Conservation (phyloP, 148 eudicot genomes). For the Oxyria digyna region DNA sequence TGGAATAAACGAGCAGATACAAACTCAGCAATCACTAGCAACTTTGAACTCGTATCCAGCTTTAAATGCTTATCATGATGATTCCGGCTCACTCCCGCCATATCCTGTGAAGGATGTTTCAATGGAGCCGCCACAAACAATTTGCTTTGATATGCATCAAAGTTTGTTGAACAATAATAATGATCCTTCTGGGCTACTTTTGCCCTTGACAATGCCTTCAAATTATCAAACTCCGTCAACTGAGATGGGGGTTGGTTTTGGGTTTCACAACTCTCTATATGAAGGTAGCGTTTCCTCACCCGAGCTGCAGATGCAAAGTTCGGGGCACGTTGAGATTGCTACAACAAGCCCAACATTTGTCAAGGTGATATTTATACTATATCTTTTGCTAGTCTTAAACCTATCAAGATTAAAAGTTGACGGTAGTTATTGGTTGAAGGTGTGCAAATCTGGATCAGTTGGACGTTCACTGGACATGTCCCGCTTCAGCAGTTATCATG, state of each 20-base stretch:
- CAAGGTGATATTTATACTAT: slow-evolving; percentile 37
- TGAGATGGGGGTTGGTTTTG: slow-evolving; percentile 53
- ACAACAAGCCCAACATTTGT: slow-evolving; percentile 50
- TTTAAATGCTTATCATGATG: slow-evolving; percentile 37
- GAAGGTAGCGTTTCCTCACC: slow-evolving; percentile 65
- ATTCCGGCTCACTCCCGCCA: slow-evolving; percentile 49
- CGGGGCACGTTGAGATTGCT: slow-evolving; percentile 63
- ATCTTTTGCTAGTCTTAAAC: not conserved
- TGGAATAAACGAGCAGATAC: slow-evolving; percentile 39
- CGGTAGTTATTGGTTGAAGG: slow-evolving; percentile 23
- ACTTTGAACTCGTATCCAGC: slow-evolving; percentile 40
- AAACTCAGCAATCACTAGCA: slow-evolving; percentile 50
- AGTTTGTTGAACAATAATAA: slow-evolving; percentile 49
- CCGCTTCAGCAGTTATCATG: slow-evolving; percentile 90
- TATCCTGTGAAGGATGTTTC: slow-evolving; percentile 65
- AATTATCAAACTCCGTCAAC: slow-evolving; percentile 29
- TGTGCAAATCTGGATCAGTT: slow-evolving; percentile 81
- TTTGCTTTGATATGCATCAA: slow-evolving; percentile 59
- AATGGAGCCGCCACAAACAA: slow-evolving; percentile 44
- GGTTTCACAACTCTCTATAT: slow-evolving; percentile 54
- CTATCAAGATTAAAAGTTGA: not conserved
- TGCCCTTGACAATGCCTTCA: slow-evolving; percentile 72
- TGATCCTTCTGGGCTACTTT: slow-evolving; percentile 71
- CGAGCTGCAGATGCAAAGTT: slow-evolving; percentile 62
- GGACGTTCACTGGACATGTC: slow-evolving; percentile 94